A percentile compares a stretch with the other conserved stretches of the same genome.
These are phyloP conservation scores for Pyrenochaeta sp. DNA, from an alignment of 2,329 filamentous ascomycete species.

Conservation along the genomic window DNA sequence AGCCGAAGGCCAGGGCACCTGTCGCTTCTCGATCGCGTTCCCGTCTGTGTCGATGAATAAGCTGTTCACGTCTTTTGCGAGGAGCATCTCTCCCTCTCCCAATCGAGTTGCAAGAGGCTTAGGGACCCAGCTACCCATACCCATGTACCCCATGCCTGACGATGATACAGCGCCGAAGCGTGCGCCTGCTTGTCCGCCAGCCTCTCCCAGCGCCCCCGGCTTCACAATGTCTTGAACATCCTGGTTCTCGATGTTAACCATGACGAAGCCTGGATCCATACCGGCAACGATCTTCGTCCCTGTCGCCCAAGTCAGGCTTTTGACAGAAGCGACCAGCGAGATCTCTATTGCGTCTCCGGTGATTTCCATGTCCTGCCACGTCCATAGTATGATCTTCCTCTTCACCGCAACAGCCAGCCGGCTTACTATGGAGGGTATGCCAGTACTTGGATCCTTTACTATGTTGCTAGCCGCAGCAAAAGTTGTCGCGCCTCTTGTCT, in stretches of 20 bases:
- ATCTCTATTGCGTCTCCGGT: constrained; percentile 77
- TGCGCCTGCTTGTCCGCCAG: constrained; percentile 69
- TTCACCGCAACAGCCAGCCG: constrained; percentile 92
- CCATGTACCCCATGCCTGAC: constrained; percentile 95
- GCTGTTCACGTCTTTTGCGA: constrained; percentile 98
- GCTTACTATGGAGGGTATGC: constrained; percentile 92
- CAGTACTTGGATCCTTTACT: constrained; percentile 84
- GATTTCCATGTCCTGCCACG: constrained; percentile 95
- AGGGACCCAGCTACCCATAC: constrained; percentile 88
- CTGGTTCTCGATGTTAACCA: constrained; percentile 82
- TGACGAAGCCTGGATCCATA: constrained; percentile 88
- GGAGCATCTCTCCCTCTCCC: constrained; percentile 81
- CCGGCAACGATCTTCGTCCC: constrained; percentile 88
- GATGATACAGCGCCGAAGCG: constrained; percentile 85
- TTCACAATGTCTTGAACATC: constrained; percentile 81
- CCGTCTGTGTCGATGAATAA: constrained; percentile 88
- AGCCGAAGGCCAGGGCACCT: constrained; percentile 90
- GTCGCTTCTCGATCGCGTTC: constrained; percentile 80
- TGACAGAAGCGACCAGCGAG: constrained; percentile 80
- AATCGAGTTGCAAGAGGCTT: constrained; percentile 87
- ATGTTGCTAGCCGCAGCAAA: constrained; percentile 97
- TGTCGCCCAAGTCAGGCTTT: constrained; percentile 89
- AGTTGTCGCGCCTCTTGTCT: constrained; percentile 85
- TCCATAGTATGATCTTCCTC: constrained; percentile 87
- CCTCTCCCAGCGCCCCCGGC: constrained; percentile 74